Evolutionary conservation across 768 basidiomycete genomes (phyloP).

Genomic region (Panaeolus cyanescens): DNA sequence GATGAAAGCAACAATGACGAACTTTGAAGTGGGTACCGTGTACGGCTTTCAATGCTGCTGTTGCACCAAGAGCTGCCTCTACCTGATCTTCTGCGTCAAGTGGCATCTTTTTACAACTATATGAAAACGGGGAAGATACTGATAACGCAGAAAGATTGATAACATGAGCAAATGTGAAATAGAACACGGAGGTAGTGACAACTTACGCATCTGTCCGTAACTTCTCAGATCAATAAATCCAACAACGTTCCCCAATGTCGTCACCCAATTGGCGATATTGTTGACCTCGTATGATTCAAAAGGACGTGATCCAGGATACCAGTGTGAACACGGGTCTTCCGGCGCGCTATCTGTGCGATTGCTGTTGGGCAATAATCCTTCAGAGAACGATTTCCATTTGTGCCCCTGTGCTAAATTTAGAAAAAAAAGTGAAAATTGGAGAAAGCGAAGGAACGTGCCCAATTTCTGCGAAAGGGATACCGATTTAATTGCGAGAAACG

Average conservation of each 20-base stretch:
- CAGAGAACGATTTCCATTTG: conserved; percentile 58
- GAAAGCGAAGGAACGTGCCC: conserved; percentile 37
- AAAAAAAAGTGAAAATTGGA: neutral
- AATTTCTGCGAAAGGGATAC: conserved; percentile 46
- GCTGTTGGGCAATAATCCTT: conserved; percentile 10
- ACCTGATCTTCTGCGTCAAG: conserved; percentile 75
- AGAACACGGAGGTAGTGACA: neutral
- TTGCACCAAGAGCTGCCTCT: conserved; percentile 71
- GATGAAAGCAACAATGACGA: conserved; percentile 7
- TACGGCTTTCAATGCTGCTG: conserved; percentile 51
- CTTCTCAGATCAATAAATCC: conserved; percentile 78
- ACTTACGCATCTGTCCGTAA: conserved; percentile 82
- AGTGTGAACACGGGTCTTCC: conserved; percentile 66
- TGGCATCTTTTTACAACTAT: conserved; percentile 61
- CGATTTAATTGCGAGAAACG: conserved; percentile 3
- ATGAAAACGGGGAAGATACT: conserved; percentile 84
- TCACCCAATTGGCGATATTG: conserved; percentile 71
- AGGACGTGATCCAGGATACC: conserved; percentile 72
- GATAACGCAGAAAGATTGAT: neutral
- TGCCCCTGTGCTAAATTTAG: conserved; percentile 51
- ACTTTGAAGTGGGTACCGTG: conserved; percentile 63
- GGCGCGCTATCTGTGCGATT: conserved; percentile 20
- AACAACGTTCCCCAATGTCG: conserved; percentile 50
- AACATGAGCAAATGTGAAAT: neutral
- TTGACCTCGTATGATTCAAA: conserved; percentile 81